Base-by-base conservation (phyloP, 2,329 filamentous ascomycete species). In the Elsinoe ampelina region DNA sequence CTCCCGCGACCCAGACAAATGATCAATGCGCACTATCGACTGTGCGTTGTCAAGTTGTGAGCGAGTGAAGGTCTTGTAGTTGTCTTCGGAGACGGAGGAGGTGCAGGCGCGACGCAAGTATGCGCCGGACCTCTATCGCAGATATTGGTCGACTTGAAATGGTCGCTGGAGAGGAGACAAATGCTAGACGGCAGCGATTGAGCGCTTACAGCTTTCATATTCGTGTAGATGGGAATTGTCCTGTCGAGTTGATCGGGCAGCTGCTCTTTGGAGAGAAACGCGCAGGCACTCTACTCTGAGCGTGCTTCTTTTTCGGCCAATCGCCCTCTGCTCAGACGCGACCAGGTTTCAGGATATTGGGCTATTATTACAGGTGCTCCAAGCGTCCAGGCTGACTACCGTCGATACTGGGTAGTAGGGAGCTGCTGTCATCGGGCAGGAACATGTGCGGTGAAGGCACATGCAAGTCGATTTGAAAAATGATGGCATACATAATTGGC, bases 401-500 rank as follows among this genome's bases (percentile, higher is more conserved):
- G 10, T 13, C 12, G 19, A 17, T 45, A 10, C 15, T 22, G 20
- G 20, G n/a, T 45, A 1, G 41, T 22, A 1, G 15, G 5, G 8
- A 22, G 20, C 12, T 13, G 32, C 32, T 52, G 34, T 52, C 19
- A 35, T 52, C 48, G 48, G 48, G 48, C 48, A 52, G 30, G 11
- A 52, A 39, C 39, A 39, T 30, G 17, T 34, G 20, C 45, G 45
- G 30, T 50, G 45, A 8, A 50, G 26, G 20, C 20, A 50, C 22
- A 22, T 50, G 43, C 15, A 20, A 8, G 19, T 50, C 6, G 45
- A 48, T 32, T 5, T n/a, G 26, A 38, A 35, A 39, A 39, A 39
- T 52, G 48, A 36, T 19, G 17, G 32, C 48, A 52, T 52, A 52
- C 48, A 52, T 52, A 52, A 39, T 36, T 52, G 48, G 48, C n/a